These are phyloP conservation scores for Penicillium daleae DNA, from an alignment of 495 filamentous ascomycete species.

Conservation along the genomic window DNA sequence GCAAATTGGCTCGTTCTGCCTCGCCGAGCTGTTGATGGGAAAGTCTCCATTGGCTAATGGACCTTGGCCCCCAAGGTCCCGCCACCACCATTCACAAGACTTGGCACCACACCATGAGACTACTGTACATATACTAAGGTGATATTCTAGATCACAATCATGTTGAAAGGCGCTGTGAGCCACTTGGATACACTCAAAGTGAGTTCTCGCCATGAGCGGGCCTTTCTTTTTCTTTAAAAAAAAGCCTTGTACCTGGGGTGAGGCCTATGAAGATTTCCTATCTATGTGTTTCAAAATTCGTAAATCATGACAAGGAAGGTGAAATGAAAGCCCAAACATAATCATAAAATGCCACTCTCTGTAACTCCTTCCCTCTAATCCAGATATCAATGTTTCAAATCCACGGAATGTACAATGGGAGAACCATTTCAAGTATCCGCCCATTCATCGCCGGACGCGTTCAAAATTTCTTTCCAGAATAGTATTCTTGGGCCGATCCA, in stretches of 20 bases:
- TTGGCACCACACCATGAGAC: no score
- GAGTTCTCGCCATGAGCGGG: no score
- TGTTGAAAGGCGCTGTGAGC: no score
- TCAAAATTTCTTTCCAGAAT: background rate
- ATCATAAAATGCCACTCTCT: background rate
- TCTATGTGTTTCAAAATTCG: background rate
- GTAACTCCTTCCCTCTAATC: background rate
- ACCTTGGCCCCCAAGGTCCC: background rate
- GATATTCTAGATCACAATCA: background rate
- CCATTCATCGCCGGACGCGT: background rate
- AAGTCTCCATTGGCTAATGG: background rate
- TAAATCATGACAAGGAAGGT: background rate
- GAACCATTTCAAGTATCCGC: background rate
- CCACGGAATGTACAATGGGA: background rate
- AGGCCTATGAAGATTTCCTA: no score
- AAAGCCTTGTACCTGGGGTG: no score
- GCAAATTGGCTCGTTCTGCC: background rate
- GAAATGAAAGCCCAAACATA: background rate
- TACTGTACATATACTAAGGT: background rate
- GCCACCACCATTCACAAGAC: background rate
- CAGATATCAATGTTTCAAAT: background rate
- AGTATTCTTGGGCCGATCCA: background rate
- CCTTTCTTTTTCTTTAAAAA: no score
- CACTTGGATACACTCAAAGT: no score
- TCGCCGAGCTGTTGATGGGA: background rate